phyloP scores from a whole-genome alignment of 2,329 filamentous ascomycete genomes.

The Penicillium sp. region DNA sequence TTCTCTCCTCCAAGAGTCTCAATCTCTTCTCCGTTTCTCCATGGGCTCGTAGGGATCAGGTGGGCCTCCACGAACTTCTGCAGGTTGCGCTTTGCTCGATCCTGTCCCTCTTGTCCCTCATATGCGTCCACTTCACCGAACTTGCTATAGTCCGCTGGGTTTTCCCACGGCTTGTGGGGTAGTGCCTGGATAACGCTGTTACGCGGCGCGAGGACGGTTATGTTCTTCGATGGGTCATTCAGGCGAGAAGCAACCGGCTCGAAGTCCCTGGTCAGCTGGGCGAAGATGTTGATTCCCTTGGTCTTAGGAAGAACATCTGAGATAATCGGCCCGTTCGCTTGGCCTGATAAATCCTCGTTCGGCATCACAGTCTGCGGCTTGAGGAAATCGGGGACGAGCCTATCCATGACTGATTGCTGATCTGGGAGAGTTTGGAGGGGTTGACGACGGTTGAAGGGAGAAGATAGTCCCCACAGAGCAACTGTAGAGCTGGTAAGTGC shows the following conservation, averaged over 20 bases:
- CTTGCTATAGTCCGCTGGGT: constrained; percentile 65
- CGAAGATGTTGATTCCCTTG: constrained; percentile 77
- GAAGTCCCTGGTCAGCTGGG: constrained; percentile 72
- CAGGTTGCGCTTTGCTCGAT: constrained; percentile 72
- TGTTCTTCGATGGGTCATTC: constrained; percentile 61
- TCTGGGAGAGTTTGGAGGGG: constrained; percentile 12
- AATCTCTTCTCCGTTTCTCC: constrained; percentile 63
- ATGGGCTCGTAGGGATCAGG: constrained; percentile 69
- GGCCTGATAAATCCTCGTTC: constrained; percentile 14
- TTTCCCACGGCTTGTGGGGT: constrained; percentile 69
- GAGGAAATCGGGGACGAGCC: constrained; percentile 18
- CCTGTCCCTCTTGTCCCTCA: constrained; percentile 66
- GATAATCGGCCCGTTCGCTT: constrained; percentile 58
- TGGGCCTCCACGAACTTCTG: constrained; percentile 80
- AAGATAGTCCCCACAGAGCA: constrained; percentile 14
- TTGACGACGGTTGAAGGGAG: constrained; percentile 7
- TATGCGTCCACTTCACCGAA: constrained; percentile 66
- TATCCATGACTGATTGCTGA: constrained; percentile 27
- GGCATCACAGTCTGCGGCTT: constrained; percentile 21
- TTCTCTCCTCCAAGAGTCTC: constrained; percentile 65
- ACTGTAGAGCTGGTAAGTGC: constrained; percentile 5
- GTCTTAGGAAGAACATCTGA: constrained; percentile 79
- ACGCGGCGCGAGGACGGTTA: constrained; percentile 79
- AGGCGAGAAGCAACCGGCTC: constrained; percentile 65
- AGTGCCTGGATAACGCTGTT: constrained; percentile 75